Percentiles rank a stretch among this genome's conserved stretches.
These are phyloP conservation scores for Wakefieldia striispora DNA, from an alignment of 768 basidiomycete genomes.

Conservation along the genomic window DNA sequence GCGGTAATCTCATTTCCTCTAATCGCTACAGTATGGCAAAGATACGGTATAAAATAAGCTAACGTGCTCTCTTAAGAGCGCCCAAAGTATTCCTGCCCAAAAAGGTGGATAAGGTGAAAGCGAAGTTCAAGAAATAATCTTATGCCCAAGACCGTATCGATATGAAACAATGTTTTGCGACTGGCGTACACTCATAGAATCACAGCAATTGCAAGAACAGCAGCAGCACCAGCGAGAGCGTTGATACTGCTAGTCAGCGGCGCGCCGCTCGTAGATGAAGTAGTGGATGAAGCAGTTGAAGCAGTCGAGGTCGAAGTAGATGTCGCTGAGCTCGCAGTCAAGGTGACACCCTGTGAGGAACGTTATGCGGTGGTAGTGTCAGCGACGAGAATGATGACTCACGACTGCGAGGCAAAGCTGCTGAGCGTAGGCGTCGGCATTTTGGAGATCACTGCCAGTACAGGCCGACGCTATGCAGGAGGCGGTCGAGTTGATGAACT, in stretches of 20 bases:
- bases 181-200: constrained; percentile 7
- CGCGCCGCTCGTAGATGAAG: constrained; percentile 4
- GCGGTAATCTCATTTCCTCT: too few relatives aligned
- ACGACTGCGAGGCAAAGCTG: constrained; percentile 49
- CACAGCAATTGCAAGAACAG: constrained; percentile 10
- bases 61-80: too few relatives aligned
- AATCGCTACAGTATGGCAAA: too few relatives aligned
- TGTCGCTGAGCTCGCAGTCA: constrained; percentile 31
- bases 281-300: constrained; percentile 4
- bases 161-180: background rate
- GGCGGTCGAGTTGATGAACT: constrained; percentile 46
- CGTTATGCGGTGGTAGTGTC: background rate
- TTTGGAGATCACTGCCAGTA: constrained; percentile 42
- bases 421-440: constrained; percentile 42
- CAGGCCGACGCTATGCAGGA: constrained; percentile 50
- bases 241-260: constrained; percentile 5
- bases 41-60: too few relatives aligned
- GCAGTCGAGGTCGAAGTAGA: constrained; percentile 3
- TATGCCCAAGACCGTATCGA: background rate
- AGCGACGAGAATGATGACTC: constrained; percentile 15
- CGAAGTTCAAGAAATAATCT: too few relatives aligned
- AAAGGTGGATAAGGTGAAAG: too few relatives aligned
- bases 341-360: constrained; percentile 49
- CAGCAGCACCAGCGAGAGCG: constrained; percentile 9
- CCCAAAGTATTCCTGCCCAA: too few relatives aligned